Evolutionary conservation across 2,329 filamentous ascomycete genomes (phyloP).

Genomic region (Cytospora schulzeri): DNA sequence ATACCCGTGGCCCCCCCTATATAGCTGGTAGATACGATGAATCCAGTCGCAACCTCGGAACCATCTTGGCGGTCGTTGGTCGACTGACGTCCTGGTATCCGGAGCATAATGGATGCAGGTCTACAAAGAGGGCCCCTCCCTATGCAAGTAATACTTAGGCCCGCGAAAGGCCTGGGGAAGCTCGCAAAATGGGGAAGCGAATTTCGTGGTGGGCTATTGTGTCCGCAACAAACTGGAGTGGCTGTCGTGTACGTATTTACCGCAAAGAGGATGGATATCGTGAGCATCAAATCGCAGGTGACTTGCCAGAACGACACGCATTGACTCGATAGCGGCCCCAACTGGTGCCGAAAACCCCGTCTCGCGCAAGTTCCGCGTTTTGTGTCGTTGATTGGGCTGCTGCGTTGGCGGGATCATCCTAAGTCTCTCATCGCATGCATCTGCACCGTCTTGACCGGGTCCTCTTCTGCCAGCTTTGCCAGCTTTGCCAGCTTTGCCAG

Average conservation of each 20-base stretch:
- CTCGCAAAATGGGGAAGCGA: neutral
- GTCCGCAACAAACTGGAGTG: neutral
- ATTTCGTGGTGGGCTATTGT: neutral
- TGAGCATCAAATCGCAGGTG: constrained; percentile 10
- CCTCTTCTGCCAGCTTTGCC: constrained; percentile 9
- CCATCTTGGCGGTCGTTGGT: neutral
- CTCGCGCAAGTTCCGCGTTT: constrained; percentile 22
- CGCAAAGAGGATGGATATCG: constrained; percentile 5
- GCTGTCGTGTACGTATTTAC: constrained; percentile 1
- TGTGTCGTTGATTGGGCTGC: constrained; percentile 21
- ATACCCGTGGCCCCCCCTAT: neutral
- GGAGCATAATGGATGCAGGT: constrained; percentile 5
- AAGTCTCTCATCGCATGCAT: constrained; percentile 3
- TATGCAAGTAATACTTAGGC: constrained; percentile 7
- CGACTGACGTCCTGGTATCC: neutral
- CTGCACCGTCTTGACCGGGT: neutral
- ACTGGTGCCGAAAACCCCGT: neutral
- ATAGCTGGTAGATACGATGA: neutral
- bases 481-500: too few relatives aligned
- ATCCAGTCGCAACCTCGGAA: constrained; percentile 9
- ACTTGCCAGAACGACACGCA: constrained; percentile 10
- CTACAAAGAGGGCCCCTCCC: constrained; percentile 9
- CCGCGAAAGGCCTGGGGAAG: constrained; percentile 11
- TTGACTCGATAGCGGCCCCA: constrained; percentile 13
- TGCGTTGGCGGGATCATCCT: constrained; percentile 9